Evolutionary conservation across 2,329 filamentous ascomycete species (phyloP), one percentile per base, ranked within the genome.

Genomic region (Colletotrichum noveboracense): DNA sequence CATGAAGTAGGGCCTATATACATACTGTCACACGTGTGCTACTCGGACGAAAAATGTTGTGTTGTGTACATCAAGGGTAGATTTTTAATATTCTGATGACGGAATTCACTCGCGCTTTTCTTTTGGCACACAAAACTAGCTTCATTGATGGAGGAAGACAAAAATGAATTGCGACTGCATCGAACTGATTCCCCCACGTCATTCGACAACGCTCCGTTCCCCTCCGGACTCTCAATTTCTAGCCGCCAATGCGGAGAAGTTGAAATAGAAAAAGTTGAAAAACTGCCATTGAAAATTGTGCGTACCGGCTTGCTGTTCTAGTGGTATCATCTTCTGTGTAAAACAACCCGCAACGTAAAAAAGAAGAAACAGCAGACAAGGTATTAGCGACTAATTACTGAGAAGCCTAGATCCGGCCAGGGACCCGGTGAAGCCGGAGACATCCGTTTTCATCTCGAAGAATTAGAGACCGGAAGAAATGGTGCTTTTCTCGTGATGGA

Each of bases 271-370:
- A 64, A 64, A 28, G 65, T 34, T 18, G n/a, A 52, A 16, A 32
- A 70, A 61, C 66, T 66, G 71, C 60, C 60, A 62, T 75, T 74
- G 65, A 56, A 66, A 34, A 62, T 66, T 66, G 74, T 75, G 71
- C 70, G 30, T 75, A 48, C 66, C 66, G 74, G 65, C 74, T 75
- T 70, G 66, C 71, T 77, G 69, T 75, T 78, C 77, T 78, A 78
- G 70, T 78, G 77, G 77, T 78, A 78, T 78, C 77, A 78, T 78
- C 73, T 77, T 71, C 52, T 67, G 77, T 65, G 60, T 67, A 55
- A 65, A 71, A 77, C 43, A 67, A 78, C 70, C 70, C 65, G 71
- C 76, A 74, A 74, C 32, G 58, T 21, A 52, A 74, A 77, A 73
- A 71, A 52, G 34, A 52, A 55, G 58, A 68, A 68, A 62, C 56